Conservation (phyloP, 305 asterid genomes). For the Solanum chacoense region DNA sequence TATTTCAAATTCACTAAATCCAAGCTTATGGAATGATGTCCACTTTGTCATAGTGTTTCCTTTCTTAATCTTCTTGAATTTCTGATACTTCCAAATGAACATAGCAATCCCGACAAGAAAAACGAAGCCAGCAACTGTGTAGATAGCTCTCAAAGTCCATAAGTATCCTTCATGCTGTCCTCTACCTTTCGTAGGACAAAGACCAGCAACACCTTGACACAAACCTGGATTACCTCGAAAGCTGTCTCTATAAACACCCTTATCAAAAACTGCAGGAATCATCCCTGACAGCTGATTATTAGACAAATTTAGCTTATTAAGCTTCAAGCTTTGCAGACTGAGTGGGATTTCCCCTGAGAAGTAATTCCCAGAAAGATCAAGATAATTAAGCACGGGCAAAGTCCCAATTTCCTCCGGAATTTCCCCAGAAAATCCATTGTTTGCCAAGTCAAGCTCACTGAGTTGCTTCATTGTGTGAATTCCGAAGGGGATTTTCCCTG, state of each 20-base stretch:
- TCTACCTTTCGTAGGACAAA: constrained; percentile 14
- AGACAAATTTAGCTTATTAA: constrained; percentile 58
- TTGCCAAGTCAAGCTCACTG: constrained; percentile 55
- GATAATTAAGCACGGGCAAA: constrained; percentile 56
- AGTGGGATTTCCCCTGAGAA: constrained; percentile 52
- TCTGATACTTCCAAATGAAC: constrained; percentile 34
- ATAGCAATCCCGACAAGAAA: constrained; percentile 37
- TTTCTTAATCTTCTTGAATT: constrained; percentile 12
- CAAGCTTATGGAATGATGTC: constrained; percentile 65
- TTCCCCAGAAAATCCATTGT: constrained; percentile 44
- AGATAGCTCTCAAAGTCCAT: constrained; percentile 29
- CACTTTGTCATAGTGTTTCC: constrained; percentile 38
- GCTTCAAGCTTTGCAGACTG: constrained; percentile 54
- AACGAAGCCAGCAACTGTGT: constrained; percentile 20
- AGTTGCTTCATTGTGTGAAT: constrained; percentile 36
- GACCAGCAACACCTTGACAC: constrained; percentile 25
- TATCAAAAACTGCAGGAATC: constrained; percentile 42
- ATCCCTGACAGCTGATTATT: constrained; percentile 50
- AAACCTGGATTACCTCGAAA: constrained; percentile 63
- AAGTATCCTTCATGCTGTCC: constrained; percentile 7
- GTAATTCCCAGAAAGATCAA: constrained; percentile 60
- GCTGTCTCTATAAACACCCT: constrained; percentile 39
- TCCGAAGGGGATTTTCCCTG: constrained; percentile 49
- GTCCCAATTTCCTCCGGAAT: constrained; percentile 61
- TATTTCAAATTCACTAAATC: constrained; percentile 54